phyloP scores from a whole-genome alignment of 768 basidiomycete species.

The Pleurotus djamor region DNA sequence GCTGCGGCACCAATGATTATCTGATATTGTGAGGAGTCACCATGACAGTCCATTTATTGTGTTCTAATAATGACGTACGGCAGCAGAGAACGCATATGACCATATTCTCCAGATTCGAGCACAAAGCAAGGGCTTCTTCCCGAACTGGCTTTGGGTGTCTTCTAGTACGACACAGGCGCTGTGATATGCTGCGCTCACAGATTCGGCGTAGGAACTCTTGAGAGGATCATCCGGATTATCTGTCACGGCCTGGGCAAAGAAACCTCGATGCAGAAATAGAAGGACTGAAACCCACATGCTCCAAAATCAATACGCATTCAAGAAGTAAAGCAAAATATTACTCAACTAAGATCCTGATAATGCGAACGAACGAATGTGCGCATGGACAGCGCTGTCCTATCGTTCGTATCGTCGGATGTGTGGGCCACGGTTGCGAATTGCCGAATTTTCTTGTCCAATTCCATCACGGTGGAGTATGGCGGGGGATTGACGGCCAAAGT shows the following conservation, averaged over 20 bases:
- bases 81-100: constrained; percentile 54
- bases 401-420: constrained; percentile 15
- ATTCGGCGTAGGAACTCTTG: constrained; percentile 44
- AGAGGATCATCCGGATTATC: constrained; percentile 46
- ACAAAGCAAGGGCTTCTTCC: constrained; percentile 40
- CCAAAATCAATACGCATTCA: constrained; percentile 1
- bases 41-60: neutral
- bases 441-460: constrained; percentile 49
- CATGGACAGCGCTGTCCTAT: constrained; percentile 38
- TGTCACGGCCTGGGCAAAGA: constrained; percentile 54
- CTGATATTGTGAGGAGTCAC: constrained; percentile 20
- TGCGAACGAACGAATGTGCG: constrained; percentile 36
- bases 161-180: constrained; percentile 46
- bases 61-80: constrained; percentile 30
- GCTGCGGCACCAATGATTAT: constrained; percentile 56
- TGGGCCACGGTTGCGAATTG: constrained; percentile 24
- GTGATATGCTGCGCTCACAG: constrained; percentile 50
- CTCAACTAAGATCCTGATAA: constrained; percentile 43
- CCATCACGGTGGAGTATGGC: constrained; percentile 42
- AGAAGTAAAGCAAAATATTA: constrained; percentile 8
- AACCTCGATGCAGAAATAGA: constrained; percentile 53
- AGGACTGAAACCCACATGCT: constrained; percentile 32
- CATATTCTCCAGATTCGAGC: constrained; percentile 59
- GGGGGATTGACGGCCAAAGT: constrained; percentile 41
- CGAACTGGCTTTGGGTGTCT: constrained; percentile 36